Evolutionary conservation across 169 alveolate species (phyloP), one percentile per base, ranked within the genome.

Genomic region (Babesia bovis): DNA sequence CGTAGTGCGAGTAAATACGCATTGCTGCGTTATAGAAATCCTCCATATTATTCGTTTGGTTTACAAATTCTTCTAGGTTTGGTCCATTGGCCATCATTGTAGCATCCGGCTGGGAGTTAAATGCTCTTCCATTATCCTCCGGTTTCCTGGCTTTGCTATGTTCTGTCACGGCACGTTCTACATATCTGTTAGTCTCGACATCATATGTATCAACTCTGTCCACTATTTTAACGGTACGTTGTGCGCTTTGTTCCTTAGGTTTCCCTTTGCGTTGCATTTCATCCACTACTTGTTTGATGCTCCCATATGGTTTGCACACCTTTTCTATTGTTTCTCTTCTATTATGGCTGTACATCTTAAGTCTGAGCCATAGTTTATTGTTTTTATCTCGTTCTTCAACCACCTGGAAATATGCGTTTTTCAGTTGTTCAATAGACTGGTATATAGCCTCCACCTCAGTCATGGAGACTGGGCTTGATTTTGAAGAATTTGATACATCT

Each of bases 341-440:
- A 0, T 71, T 19, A 23, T 26, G 12, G 32, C 59, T 57, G 47
- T 67, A 69, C 87, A 78, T 78, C 68, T 68, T 78, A 19, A 78
- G 60, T 38, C 87, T 66, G 19, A 78, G 82, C 66, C 76, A 53
- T 28, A 78, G 60, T 55, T 78, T 78, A 53, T 65, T 59, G 36
- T 45, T 78, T 17, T 68, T 58, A 40, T 78, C 83, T 17, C 87
- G 60, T 25, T 78, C 75, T 60, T 78, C 67, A 17, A 78, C 83
- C 6, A 68, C 57, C 32, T 57, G 50, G 32, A 78, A 68, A 41
- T 78, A 78, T 26, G 82, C 50, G 17, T 38, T 68, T 38, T 78
- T 61, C 41, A 78, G 60, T 33, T 58, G 61, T 17, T 47, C 36
- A 17, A 78, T 78, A 9, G 68, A 51, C n/a, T 78, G 59, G 17